phyloP scores from a whole-genome alignment of 2,329 filamentous ascomycete genomes.

The Seiridium cupressi region DNA sequence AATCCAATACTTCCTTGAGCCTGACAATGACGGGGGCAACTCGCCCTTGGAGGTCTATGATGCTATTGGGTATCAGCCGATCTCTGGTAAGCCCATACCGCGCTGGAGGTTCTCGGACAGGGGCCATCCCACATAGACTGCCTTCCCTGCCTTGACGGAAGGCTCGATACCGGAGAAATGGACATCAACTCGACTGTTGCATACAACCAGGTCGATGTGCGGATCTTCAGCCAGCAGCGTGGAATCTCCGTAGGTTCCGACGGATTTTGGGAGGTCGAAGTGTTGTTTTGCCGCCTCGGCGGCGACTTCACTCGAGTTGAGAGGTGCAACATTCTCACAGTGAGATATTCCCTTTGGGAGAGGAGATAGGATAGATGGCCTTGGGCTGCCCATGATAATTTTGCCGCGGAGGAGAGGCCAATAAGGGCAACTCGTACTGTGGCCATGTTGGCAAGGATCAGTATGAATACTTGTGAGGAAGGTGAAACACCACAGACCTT shows the following conservation, averaged over 20 bases:
- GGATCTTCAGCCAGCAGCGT: constrained; percentile 45
- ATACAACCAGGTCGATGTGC: constrained; percentile 54
- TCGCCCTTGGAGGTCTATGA: constrained; percentile 52
- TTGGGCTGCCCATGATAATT: constrained; percentile 50
- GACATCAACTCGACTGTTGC: constrained; percentile 50
- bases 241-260: constrained; percentile 49
- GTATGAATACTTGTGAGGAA: constrained; percentile 23
- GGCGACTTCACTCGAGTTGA: constrained; percentile 46
- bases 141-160: constrained; percentile 49
- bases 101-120: constrained; percentile 42
- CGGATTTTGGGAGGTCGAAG: constrained; percentile 38
- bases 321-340: constrained; percentile 50
- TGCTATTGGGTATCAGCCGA: constrained; percentile 31
- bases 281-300: constrained; percentile 40
- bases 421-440: constrained; percentile 36
- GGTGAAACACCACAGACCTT: no score
- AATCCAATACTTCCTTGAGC: constrained; percentile 41
- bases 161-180: constrained; percentile 46
- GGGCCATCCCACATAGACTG: constrained; percentile 58
- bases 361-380: constrained; percentile 61
- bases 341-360: constrained; percentile 39
- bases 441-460: constrained; percentile 23
- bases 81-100: constrained; percentile 38
- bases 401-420: constrained; percentile 52
- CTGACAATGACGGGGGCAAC: constrained; percentile 41